Conservation (phyloP, 2,329 filamentous ascomycete genomes). For the Microdochium trichocladiopsis region DNA sequence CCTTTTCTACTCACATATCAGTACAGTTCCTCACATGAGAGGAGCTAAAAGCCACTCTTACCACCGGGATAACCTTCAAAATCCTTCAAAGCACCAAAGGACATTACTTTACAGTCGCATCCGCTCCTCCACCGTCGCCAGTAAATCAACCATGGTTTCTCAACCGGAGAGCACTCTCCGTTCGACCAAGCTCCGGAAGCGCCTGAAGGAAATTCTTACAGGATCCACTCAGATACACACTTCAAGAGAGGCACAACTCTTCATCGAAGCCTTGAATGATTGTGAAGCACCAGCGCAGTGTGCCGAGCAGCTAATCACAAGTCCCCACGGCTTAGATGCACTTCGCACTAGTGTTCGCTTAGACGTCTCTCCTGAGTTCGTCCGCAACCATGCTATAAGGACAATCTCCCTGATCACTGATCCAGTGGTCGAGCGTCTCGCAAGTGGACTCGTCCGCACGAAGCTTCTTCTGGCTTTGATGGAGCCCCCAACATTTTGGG, state of each 20-base stretch:
- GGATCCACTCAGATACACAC: not conserved
- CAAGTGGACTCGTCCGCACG: not conserved
- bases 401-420: not conserved
- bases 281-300: not conserved
- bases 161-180: not conserved
- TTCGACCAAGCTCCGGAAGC: not conserved
- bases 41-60: too few relatives aligned
- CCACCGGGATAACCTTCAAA: too few relatives aligned
- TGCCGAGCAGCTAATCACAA: not conserved
- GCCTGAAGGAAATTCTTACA: not conserved
- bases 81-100: too few relatives aligned
- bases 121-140: too few relatives aligned
- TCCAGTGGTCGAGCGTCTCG: not conserved
- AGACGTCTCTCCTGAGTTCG: not conserved
- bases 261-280: not conserved
- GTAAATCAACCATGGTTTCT: not conserved
- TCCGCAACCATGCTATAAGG: not conserved
- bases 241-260: not conserved
- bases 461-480: conserved; percentile 36
- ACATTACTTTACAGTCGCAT: too few relatives aligned
- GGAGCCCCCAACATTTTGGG: conserved; percentile 49
- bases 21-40: too few relatives aligned
- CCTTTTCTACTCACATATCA: too few relatives aligned
- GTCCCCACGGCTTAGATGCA: not conserved
- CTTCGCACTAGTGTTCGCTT: not conserved